phyloP scores from a whole-genome alignment of 1,139 yeast species.

The Tardiomyces blankii region DNA sequence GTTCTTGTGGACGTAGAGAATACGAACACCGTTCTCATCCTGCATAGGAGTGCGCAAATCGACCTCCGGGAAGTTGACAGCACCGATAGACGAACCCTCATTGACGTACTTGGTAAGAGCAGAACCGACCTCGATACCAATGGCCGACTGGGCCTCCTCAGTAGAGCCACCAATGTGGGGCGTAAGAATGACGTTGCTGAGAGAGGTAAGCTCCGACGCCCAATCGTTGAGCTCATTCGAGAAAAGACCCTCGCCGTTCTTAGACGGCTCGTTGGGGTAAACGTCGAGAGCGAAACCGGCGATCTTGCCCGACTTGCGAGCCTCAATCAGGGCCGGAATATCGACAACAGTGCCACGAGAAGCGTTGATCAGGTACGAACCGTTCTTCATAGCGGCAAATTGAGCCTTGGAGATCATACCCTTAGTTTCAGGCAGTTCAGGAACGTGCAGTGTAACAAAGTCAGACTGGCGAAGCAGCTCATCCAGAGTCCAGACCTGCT shows the following conservation, averaged over 20 bases:
- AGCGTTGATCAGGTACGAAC: conserved; percentile 88
- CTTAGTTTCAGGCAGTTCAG: conserved; percentile 87
- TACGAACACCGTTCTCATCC: conserved; percentile 83
- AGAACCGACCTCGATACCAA: conserved; percentile 89
- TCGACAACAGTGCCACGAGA: conserved; percentile 98
- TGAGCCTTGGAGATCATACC: conserved; percentile 84
- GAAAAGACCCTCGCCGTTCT: conserved; percentile 82
- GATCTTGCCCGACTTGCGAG: conserved; percentile 84
- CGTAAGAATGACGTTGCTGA: conserved; percentile 83
- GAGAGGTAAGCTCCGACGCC: conserved; percentile 70
- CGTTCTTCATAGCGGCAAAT: conserved; percentile 93
- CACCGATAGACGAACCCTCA: conserved; percentile 93
- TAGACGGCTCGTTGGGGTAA: conserved; percentile 95
- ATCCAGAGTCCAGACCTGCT: conserved; percentile 77
- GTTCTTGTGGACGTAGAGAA: conserved; percentile 89
- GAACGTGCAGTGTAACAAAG: conserved; percentile 89
- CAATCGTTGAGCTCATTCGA: conserved; percentile 62
- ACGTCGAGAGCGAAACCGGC: conserved; percentile 99
- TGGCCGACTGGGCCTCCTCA: conserved; percentile 97
- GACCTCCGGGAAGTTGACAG: conserved; percentile 99
- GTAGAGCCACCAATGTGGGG: conserved; percentile 99
- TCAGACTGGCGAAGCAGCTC: conserved; percentile 76
- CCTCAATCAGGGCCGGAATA: conserved; percentile 84
- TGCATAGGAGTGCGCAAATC: conserved; percentile 78
- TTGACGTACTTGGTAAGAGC: conserved; percentile 84